Evolutionary conservation across 345 rosid species (phyloP), one percentile per base, ranked within the genome.

Genomic region (Conringia planisiliqua): DNA sequence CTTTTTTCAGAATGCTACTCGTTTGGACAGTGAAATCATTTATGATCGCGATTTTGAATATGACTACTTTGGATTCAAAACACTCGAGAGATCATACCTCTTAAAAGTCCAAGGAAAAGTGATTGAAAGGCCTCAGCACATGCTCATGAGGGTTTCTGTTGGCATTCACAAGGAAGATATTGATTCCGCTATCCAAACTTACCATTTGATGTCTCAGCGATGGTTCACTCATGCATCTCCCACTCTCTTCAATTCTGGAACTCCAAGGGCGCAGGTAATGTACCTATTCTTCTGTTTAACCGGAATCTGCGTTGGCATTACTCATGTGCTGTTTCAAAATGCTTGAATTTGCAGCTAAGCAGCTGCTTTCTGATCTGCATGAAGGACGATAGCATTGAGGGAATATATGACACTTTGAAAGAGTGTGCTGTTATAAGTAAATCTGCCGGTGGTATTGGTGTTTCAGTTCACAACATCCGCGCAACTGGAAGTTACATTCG

Each of bases 221-320:
- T 91, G 96, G 98, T 93, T 93, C 79, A 93, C 96, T 75, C 97
- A 93, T 85, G 98, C 97, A 13, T 89, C 97, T 68, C 97, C 98
- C 9, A 91, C 94, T 12, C 96, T 93, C 60, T 91, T 93, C 73
- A 89, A 93, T 70, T 87, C 91, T 7, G 97, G 98, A 52, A 93
- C 97, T 11, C 97, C 96, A 47, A 89, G 88, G 72, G 85, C 97
- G 9, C 98, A 93, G 66, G 96, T 91, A 22, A 22, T 35, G 9
- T 24, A 52, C 24, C 29, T 51, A 2, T 43, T 24, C 60, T 54
- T 26, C 2, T 27, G 43, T 47, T 65, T 51, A 24, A 22, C 6
- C 0, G 7, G 26, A 26, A n/a, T 6, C 0, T 6, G 3, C 38
- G 3, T 3, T 18, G 2, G n/a, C 17, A 1, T 50, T 60, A 16